A percentile compares a stretch with the other conserved stretches of the same genome.
phyloP scores from a whole-genome alignment of 2,329 filamentous ascomycete genomes.

The Tolypocladium cylindrosporum region DNA sequence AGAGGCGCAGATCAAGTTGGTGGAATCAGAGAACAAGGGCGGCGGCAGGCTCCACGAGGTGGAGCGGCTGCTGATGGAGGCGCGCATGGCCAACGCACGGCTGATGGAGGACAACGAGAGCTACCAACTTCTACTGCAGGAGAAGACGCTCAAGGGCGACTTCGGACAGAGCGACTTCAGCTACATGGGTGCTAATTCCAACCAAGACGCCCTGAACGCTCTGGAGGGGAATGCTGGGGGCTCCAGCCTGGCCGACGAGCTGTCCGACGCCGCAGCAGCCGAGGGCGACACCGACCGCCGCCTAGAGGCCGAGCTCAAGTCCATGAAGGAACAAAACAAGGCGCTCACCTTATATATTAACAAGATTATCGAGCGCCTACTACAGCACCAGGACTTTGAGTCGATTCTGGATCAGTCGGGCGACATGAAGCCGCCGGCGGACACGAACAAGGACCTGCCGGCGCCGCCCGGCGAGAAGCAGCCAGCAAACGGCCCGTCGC shows the following conservation, averaged over 20 bases:
- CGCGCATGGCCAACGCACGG: slow-evolving; percentile 89
- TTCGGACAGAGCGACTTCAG: slow-evolving; percentile 76
- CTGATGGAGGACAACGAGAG: slow-evolving; percentile 98
- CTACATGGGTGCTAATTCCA: slow-evolving; percentile 48
- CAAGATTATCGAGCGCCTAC: slow-evolving; percentile 91
- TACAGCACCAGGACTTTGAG: slow-evolving; percentile 93
- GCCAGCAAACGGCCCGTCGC: slow-evolving; percentile 30
- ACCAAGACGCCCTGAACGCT: slow-evolving; percentile 54
- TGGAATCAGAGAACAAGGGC: slow-evolving; percentile 88
- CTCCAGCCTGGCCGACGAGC: slow-evolving; percentile 75
- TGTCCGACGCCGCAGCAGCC: slow-evolving; percentile 57
- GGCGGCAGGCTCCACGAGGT: slow-evolving; percentile 81
- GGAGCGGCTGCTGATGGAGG: slow-evolving; percentile 83
- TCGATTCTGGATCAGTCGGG: slow-evolving; percentile 78
- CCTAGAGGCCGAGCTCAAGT: slow-evolving; percentile 69
- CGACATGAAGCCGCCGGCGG: slow-evolving; percentile 31
- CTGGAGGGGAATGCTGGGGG: slow-evolving; percentile 44
- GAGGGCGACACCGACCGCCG: slow-evolving; percentile 54
- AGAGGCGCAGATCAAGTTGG: slow-evolving; percentile 88
- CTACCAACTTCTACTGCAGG: slow-evolving; percentile 87
- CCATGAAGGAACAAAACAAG: slow-evolving; percentile 89
- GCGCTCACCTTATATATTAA: slow-evolving; percentile 96
- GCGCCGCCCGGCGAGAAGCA: slow-evolving; percentile 42
- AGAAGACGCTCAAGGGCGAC: slow-evolving; percentile 92
- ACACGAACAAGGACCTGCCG: slow-evolving; percentile 77